Base-by-base conservation (phyloP, 805 yeast genomes). In the Cephaloascus fragrans region DNA sequence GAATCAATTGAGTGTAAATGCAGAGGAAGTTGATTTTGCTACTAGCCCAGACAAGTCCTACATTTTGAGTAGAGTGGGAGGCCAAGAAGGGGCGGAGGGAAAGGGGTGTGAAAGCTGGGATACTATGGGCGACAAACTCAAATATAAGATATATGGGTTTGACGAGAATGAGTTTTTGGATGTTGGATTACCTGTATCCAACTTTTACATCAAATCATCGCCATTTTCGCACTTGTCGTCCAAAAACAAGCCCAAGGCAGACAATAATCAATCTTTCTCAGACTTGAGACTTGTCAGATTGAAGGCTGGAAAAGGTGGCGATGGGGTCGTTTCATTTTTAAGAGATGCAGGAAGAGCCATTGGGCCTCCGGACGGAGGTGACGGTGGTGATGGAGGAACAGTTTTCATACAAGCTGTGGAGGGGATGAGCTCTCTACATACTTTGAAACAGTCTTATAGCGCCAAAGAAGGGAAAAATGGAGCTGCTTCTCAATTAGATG, bases 301-400 rank as follows among this genome's bases (percentile, higher is more conserved):
- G 6, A 55, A 62, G 3, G 77, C 95, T 19, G 98, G 98, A 0
- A 67, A 63, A 32, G 98, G 98, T 17, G 98, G 98, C 2, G 69
- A 81, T 53, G 98, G 98, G 4, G 68, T 75, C 26, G 81, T 87
- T 0, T 83, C 97, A 0, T 93, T 93, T 58, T 73, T 80, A 42
- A 67, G 96, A 46, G 97, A 87, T 47, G 84, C 95, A 3, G 85
- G 88, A 32, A 62, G 85, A 34, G 70, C 95, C 0, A 70, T 72
- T 16, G 98, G 98, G 0, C 97, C 98, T 0, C 95, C 98, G 0
- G 95, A 89, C 57, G 98, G 98, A n/a, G 98, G 98, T 8, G 97
- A 93, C 61, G 98, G 98, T 23, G 98, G 97, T 3, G 64, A 69
- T 44, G 98, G 98, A 18, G 98, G 98, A 2, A 71, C 80, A 39